Evolutionary conservation across 164 flowering plant genomes (phyloP).

Genomic region (Vitis rupestris): DNA sequence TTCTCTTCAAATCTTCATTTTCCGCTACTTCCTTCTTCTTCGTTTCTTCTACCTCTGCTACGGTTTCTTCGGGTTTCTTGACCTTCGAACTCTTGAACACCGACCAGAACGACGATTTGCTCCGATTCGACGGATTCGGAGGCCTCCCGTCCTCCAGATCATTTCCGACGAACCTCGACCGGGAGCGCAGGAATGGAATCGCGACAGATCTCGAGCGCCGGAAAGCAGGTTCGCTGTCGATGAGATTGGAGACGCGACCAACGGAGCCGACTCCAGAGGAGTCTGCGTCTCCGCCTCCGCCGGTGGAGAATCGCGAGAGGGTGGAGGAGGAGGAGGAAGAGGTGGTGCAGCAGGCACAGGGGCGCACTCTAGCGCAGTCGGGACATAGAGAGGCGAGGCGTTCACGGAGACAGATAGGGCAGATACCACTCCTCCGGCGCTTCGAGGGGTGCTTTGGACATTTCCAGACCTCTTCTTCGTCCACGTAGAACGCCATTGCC

Average conservation of each 20-base stretch:
- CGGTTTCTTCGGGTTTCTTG: conserved; percentile 21
- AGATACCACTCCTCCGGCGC: conserved; percentile 47
- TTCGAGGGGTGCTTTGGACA: conserved; percentile 59
- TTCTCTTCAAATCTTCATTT: conserved; percentile 29
- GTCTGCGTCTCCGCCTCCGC: conserved; percentile 10
- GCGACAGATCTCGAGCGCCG: conserved; percentile 41
- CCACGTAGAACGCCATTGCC: conserved; percentile 36
- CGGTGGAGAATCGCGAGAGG: conserved; percentile 13
- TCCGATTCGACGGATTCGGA: conserved; percentile 1
- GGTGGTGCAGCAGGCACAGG: conserved; percentile 45
- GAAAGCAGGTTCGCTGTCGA: conserved; percentile 37
- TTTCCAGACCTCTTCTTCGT: conserved; percentile 58
- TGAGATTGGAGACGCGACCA: conserved; percentile 27
- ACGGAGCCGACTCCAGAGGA: conserved; percentile 18
- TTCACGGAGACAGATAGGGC: conserved; percentile 59
- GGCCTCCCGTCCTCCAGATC: background rate
- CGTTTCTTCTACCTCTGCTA: background rate
- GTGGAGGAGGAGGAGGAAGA: conserved; percentile 31
- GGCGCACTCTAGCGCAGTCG: conserved; percentile 57
- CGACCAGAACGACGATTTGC: conserved; percentile 43
- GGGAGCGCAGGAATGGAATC: conserved; percentile 48
- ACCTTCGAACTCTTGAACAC: conserved; percentile 30
- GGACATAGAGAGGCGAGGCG: conserved; percentile 60
- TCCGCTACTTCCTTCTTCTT: conserved; percentile 5
- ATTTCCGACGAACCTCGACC: conserved; percentile 11